These are phyloP conservation scores for Saccharomyces hybrid DNA, from an alignment of 1,139 yeast genomes.

Conservation along the genomic window DNA sequence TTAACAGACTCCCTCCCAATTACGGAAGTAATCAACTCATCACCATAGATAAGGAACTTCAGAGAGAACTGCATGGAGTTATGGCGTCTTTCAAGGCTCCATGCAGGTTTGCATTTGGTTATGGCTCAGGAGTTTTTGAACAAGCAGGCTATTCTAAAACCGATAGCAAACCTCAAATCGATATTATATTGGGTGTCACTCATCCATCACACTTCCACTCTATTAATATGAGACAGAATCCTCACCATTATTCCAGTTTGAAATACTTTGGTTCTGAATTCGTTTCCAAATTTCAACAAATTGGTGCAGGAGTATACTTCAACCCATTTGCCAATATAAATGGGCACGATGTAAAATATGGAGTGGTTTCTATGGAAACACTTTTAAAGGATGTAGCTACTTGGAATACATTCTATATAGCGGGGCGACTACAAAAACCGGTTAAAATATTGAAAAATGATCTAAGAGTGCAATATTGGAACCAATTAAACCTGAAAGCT, in stretches of 20 bases:
- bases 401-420: conserved; percentile 81
- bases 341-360: conserved; percentile 73
- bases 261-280: conserved; percentile 52
- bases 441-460: conserved; percentile 54
- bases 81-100: conserved; percentile 57
- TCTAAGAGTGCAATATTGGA: conserved; percentile 40
- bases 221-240: conserved; percentile 54
- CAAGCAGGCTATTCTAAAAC: conserved; percentile 51
- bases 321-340: conserved; percentile 76
- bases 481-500: conserved; percentile 68
- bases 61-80: conserved; percentile 43
- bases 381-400: conserved; percentile 61
- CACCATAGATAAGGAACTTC: conserved; percentile 39
- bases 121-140: conserved; percentile 89
- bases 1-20: conserved; percentile 44
- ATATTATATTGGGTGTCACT: conserved; percentile 74
- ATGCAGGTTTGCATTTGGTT: conserved; percentile 73
- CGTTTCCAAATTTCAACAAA: conserved; percentile 52
- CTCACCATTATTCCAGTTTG: conserved; percentile 69
- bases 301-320: conserved; percentile 92
- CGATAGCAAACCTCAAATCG: conserved; percentile 62
- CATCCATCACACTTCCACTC: conserved; percentile 71
- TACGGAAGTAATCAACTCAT: conserved; percentile 56
- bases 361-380: conserved; percentile 61
- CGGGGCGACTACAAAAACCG: conserved; percentile 94